A percentile compares a stretch with the other conserved stretches of the same genome.
Evolutionary conservation across 805 yeast species (phyloP).

Genomic region (Candida broadrunensis): DNA sequence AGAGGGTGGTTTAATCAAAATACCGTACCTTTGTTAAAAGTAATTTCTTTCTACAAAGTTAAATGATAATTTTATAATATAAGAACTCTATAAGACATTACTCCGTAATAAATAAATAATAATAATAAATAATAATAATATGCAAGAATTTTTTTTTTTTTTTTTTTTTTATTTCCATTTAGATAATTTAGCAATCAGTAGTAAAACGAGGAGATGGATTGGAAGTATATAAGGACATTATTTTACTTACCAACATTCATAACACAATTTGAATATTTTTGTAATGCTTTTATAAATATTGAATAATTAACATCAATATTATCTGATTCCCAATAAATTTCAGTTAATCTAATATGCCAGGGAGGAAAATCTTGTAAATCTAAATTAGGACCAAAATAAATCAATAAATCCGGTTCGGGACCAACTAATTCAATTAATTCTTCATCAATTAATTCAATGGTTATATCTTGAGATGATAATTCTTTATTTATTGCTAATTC

Average conservation of each 20-base stretch:
- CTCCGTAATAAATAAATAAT: too few relatives aligned
- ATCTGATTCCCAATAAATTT: slow-evolving; percentile 88
- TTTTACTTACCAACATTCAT: slow-evolving; percentile 91
- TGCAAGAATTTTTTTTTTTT: too few relatives aligned
- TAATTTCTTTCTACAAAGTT: too few relatives aligned
- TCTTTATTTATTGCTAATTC: slow-evolving; percentile 64
- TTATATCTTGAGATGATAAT: slow-evolving; percentile 62
- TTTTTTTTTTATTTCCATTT: too few relatives aligned
- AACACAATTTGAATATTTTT: slow-evolving; percentile 74
- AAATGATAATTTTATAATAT: too few relatives aligned
- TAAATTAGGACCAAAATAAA: slow-evolving; percentile 80
- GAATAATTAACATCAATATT: slow-evolving; percentile 78
- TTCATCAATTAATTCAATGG: slow-evolving; percentile 70
- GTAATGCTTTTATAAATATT: slow-evolving; percentile 76
- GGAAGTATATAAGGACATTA: too few relatives aligned
- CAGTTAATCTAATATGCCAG: slow-evolving; percentile 92
- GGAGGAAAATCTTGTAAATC: slow-evolving; percentile 96
- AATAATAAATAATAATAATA: too few relatives aligned
- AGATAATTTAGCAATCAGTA: too few relatives aligned
- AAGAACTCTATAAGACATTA: too few relatives aligned
- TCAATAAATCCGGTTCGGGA: slow-evolving; percentile 85
- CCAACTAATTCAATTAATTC: slow-evolving; percentile 76
- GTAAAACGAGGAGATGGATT: too few relatives aligned
- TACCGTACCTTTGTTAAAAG: too few relatives aligned
- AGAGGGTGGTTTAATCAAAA: too few relatives aligned